Evolutionary conservation across 2,329 filamentous ascomycete species (phyloP).

Genomic region (Fusarium sp.): DNA sequence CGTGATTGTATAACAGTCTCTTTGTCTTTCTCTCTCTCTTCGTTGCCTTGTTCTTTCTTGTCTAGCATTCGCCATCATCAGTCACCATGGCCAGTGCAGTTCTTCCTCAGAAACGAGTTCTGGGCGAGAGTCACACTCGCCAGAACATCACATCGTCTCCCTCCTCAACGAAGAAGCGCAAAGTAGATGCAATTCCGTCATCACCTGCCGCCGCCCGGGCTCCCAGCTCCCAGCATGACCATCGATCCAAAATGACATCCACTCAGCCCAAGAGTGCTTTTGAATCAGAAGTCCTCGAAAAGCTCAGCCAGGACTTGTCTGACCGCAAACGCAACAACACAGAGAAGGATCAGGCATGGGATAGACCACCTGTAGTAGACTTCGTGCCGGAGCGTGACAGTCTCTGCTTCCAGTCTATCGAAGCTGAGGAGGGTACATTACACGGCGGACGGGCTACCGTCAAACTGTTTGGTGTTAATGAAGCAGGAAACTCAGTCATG

Average conservation of each 20-base stretch:
- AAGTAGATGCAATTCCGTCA: constrained; percentile 73
- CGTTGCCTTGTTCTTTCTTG: constrained; percentile 1
- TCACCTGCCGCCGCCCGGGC: constrained; percentile 67
- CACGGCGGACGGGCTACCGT: constrained; percentile 81
- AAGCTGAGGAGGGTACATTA: constrained; percentile 89
- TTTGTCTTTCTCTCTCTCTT: not conserved
- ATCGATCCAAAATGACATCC: constrained; percentile 71
- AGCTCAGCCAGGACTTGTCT: constrained; percentile 92
- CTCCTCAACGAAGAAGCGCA: constrained; percentile 80
- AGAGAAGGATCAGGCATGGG: constrained; percentile 95
- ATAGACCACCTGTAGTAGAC: constrained; percentile 66
- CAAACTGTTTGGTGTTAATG: constrained; percentile 92
- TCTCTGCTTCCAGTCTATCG: constrained; percentile 95
- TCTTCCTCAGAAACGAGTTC: constrained; percentile 77
- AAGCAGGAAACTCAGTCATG: constrained; percentile 87
- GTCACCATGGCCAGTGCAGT: constrained; percentile 61
- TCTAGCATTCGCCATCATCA: constrained; percentile 28
- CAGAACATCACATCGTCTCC: constrained; percentile 71
- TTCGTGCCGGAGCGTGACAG: constrained; percentile 71
- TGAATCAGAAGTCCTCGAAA: constrained; percentile 93
- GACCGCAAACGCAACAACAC: constrained; percentile 87
- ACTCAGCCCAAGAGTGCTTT: constrained; percentile 91
- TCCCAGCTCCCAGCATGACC: constrained; percentile 72
- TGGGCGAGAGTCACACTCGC: constrained; percentile 74
- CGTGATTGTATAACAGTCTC: not conserved